Evolutionary conservation across 495 filamentous ascomycete species (phyloP), one percentile per base, ranked within the genome.

Genomic region (Penicillium soppii): DNA sequence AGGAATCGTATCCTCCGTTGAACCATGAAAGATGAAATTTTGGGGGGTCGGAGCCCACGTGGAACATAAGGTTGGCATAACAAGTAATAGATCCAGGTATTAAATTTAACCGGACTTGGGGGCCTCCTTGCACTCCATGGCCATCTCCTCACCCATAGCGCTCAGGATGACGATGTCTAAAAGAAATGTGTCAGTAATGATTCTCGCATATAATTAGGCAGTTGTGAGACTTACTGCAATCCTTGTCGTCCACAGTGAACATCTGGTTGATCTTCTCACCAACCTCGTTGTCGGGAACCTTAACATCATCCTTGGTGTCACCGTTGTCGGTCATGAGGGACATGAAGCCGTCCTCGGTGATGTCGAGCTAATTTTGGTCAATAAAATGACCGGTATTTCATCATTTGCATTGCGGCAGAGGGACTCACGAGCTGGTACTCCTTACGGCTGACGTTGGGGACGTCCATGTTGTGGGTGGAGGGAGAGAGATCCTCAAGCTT

Each of bases 381-480:
- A 38, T 20, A 19, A 8, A 4, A 17, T 12, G 16, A 26, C 35
- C n/a, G n/a, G n/a, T n/a, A n/a, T n/a, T n/a, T 15, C 7, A 33
- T 15, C 7, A 8, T 9, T 15, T n/a, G 1, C 15, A 30, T 6
- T 32, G 9, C 10, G 47, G 20, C 3, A 16, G 23, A 25, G 21
- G 16, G 7, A 83, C 91, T 82, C 71, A 96, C 92, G 49, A 98
- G 87, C 76, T 90, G 87, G 80, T 91, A 97, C 74, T 96, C 92
- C 72, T 81, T 82, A 69, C 89, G 90, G 67, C 65, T 72, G 74
- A 97, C 92, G 73, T 90, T 83, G 72, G 94, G 94, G 59, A 99
- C 94, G 68, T 99, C 90, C 94, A 99, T 99, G 83, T 97, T 97
- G 86, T 99, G 94, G 84, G 94, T 99, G 71, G 94, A 97, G 54